Base-by-base conservation (phyloP, 768 basidiomycete genomes). In the Podaxis mareebaensis region DNA sequence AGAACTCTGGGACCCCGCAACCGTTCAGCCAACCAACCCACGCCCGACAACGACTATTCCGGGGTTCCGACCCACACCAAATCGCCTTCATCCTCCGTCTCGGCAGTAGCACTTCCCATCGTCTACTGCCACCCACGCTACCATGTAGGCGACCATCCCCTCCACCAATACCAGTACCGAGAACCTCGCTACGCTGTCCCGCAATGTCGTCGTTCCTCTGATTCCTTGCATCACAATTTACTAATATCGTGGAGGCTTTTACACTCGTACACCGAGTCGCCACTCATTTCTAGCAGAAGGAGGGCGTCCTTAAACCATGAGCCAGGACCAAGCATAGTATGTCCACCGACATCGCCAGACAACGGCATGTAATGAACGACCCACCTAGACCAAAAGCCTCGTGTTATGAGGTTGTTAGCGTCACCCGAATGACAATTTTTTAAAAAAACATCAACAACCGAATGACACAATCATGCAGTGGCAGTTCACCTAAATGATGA, bases 181-280 rank as follows among this genome's bases (percentile, higher is more conserved):
- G 7, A 20, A 36, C 53, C n/a, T 51, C 61, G 8, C 24, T 63
- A 5, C 52, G 1, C 65, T 12, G 69, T 74, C 17, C 68, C 70
- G 8, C 36, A 72, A 70, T 2, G 75, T 76, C 22, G 71, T 69
- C 1, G 73, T 74, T 57, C 76, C 75, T 20, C 71, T 69, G 66
- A 65, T 76, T 74, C 53, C 72, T 66, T 15, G 67, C 63, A 36
- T 13, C 52, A 49, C 70, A 65, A 24, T 74, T 58, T 74, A 48
- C 69, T 71, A 36, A 78, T 77, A 33, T 33, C 33, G 8, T 33
- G 33, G 33, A 33, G 33, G 33, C 33, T 8, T 33, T 33, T 33
- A 2, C 33, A 33, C 33, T 33, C 8, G 6, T 33, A 10, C 33
- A 10, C 33, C 33, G 8, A 10, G 33, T 33, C 2, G 8, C 8